These are phyloP conservation scores for Verticillium klebahnii DNA, from an alignment of 2,329 filamentous ascomycete genomes.

Conservation along the genomic window DNA sequence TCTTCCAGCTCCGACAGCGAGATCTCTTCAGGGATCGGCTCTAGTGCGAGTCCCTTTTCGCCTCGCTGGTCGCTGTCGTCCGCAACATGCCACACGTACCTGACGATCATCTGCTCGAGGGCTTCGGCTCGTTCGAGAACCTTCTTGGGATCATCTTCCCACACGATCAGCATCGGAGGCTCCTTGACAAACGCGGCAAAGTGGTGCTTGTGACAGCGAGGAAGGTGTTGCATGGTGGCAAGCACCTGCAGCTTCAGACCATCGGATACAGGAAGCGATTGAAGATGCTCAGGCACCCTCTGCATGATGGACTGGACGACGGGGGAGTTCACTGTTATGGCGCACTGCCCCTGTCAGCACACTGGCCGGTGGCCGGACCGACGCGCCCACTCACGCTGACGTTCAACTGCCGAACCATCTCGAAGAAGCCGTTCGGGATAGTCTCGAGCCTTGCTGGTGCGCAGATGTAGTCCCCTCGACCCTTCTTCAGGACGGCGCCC, in stretches of 20 bases:
- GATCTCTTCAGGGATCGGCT: conserved; percentile 16
- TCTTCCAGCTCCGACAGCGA: conserved; percentile 41
- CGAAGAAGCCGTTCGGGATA: conserved; percentile 41
- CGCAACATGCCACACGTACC: conserved; percentile 50
- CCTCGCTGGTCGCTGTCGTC: conserved; percentile 31
- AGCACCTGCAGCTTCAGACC: conserved; percentile 59
- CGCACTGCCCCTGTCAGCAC: conserved; percentile 36
- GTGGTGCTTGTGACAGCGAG: conserved; percentile 57
- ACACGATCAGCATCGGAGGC: conserved; percentile 50
- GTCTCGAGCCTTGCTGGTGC: conserved; percentile 16
- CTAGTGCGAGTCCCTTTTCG: conserved; percentile 27
- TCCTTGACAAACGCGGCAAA: conserved; percentile 61
- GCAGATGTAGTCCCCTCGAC: conserved; percentile 1
- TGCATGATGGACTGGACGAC: conserved; percentile 55
- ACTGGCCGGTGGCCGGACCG: neutral
- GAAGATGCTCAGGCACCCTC: neutral
- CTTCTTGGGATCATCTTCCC: conserved; percentile 57
- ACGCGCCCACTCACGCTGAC: conserved; percentile 37
- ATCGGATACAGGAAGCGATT: conserved; percentile 51
- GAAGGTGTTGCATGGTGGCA: conserved; percentile 49
- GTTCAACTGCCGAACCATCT: conserved; percentile 34
- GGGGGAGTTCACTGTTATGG: conserved; percentile 62
- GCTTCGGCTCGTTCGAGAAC: conserved; percentile 46
- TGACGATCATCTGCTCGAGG: conserved; percentile 48
- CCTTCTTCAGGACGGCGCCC: neutral